These are phyloP conservation scores for Cicer yamashitae DNA, from an alignment of 306 rosid genomes.

Conservation along the genomic window DNA sequence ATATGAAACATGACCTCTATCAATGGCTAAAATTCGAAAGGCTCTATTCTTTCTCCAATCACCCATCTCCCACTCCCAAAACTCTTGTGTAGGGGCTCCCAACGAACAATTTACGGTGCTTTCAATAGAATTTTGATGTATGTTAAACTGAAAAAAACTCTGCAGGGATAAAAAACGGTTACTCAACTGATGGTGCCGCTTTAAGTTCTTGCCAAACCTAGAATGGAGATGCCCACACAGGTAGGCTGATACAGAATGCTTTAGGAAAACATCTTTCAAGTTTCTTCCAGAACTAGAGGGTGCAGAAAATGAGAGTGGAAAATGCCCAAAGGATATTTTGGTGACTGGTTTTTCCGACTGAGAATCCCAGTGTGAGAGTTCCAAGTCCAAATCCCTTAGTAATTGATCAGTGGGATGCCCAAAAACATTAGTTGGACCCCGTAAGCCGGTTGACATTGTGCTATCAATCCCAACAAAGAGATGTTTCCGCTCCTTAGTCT, in stretches of 20 bases:
- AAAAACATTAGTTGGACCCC: conserved; percentile 94
- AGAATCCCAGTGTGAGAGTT: conserved; percentile 87
- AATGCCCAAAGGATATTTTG: conserved; percentile 92
- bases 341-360: conserved; percentile 62
- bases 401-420: conserved; percentile 91
- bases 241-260: conserved; percentile 86
- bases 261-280: conserved; percentile 76
- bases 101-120: conserved; percentile 64
- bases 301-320: conserved; percentile 87
- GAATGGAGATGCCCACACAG: conserved; percentile 94
- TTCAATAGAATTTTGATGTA: conserved; percentile 56
- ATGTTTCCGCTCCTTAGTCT: conserved; percentile 69
- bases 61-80: conserved; percentile 99
- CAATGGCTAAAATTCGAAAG: conserved; percentile 86
- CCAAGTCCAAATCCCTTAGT: conserved; percentile 69
- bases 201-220: conserved; percentile 81
- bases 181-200: conserved; percentile 75
- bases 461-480: conserved; percentile 91
- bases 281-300: conserved; percentile 73
- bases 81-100: conserved; percentile 61
- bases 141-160: conserved; percentile 68
- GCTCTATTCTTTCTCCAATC: conserved; percentile 91
- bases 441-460: conserved; percentile 74
- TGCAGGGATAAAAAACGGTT: conserved; percentile 51
- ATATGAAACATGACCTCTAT: conserved; percentile 75